Conservation (phyloP, 805 yeast genomes). For the Nakazawaea laoshanensis region DNA sequence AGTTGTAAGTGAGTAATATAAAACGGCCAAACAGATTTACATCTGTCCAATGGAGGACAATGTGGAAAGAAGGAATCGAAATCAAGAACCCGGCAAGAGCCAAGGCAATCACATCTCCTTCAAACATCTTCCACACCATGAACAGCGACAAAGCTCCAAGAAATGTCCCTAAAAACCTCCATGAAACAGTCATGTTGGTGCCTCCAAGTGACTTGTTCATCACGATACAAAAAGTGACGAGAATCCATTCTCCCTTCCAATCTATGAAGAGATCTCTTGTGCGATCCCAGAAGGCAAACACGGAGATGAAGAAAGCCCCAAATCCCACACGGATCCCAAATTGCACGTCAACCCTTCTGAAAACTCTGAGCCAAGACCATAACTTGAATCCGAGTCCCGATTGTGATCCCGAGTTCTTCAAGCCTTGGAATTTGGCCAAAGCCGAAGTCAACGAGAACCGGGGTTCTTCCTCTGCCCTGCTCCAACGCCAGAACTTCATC, state of each 20-base stretch:
- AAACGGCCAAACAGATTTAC: constrained; percentile 63
- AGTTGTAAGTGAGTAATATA: constrained; percentile 65
- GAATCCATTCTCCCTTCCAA: constrained; percentile 82
- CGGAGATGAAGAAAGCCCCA: constrained; percentile 60
- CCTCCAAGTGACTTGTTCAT: constrained; percentile 85
- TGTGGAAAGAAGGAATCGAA: constrained; percentile 39
- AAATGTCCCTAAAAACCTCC: constrained; percentile 69
- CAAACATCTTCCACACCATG: constrained; percentile 47
- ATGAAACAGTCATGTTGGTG: constrained; percentile 67
- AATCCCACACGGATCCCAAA: constrained; percentile 75
- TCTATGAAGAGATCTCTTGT: constrained; percentile 46
- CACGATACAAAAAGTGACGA: constrained; percentile 74
- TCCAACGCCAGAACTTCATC: constrained; percentile 40
- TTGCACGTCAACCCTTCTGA: constrained; percentile 60
- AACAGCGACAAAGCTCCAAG: constrained; percentile 62
- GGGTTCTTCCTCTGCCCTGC: constrained; percentile 1
- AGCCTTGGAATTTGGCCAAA: constrained; percentile 16
- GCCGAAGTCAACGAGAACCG: constrained; percentile 25
- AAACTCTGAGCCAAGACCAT: constrained; percentile 43
- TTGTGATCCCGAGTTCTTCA: constrained; percentile 21
- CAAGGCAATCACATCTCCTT: constrained; percentile 45
- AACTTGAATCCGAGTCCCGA: constrained; percentile 22
- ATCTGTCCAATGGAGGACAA: constrained; percentile 60
- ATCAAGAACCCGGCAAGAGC: constrained; percentile 39
- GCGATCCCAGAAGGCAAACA: constrained; percentile 56